A percentile compares a stretch with the other conserved stretches of the same genome.
These are phyloP conservation scores for Picea sitchensis DNA, from an alignment of 75 land plant genomes.

Conservation along the genomic window DNA sequence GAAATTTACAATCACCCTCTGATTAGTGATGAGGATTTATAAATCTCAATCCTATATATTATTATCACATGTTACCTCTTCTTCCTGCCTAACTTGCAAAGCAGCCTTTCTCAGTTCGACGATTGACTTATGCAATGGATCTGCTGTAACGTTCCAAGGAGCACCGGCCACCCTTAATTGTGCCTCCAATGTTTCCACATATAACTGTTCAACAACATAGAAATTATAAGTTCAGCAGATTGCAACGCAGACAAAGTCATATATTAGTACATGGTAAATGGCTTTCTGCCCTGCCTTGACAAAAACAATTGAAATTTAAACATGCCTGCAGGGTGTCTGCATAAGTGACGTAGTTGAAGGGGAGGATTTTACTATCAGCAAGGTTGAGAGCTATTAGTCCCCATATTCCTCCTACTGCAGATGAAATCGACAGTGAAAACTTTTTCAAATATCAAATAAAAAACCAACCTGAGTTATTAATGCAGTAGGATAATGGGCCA, in stretches of 20 bases:
- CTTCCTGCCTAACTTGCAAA: constrained; percentile 20
- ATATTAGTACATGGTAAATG: no score
- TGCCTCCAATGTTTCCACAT: no score
- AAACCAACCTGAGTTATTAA: no score
- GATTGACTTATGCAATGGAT: no score
- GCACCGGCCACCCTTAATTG: no score
- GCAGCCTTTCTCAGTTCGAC: not conserved
- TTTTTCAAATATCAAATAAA: no score
- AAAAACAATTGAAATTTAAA: not conserved
- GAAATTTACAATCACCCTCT: not conserved
- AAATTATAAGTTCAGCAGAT: not conserved
- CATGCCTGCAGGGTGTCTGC: constrained; percentile 51
- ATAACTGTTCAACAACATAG: no score
- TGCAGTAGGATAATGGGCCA: no score
- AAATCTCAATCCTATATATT: not conserved
- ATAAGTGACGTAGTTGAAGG: constrained; percentile 58
- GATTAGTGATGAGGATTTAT: not conserved
- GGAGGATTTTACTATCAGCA: constrained; percentile 57
- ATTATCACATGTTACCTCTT: constrained; percentile 6
- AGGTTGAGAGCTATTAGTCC: constrained; percentile 65
- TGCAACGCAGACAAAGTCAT: not conserved
- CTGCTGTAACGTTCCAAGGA: no score
- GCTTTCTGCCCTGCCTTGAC: no score
- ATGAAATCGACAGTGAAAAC: no score
- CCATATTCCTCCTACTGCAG: constrained; percentile 68